Conservation (phyloP, 2,329 filamentous ascomycete species). For the Phoma sp. region DNA sequence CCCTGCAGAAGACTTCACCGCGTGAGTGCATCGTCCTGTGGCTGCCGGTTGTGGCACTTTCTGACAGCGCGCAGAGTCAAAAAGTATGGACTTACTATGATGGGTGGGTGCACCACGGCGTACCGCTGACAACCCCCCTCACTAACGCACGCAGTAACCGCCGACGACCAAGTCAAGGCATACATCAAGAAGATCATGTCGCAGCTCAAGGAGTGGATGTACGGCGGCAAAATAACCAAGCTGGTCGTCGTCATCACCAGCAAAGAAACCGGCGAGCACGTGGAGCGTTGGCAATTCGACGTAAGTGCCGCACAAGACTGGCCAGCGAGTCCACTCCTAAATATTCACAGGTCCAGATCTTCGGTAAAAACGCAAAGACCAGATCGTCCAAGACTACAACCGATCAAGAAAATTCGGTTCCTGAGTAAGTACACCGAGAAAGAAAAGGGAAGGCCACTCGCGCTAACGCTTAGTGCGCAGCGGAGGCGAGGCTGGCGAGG, state of each 20-base stretch:
- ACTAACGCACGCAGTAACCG: constrained; percentile 67
- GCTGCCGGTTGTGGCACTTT: neutral
- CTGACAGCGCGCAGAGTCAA: constrained; percentile 69
- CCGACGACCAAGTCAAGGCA: constrained; percentile 97
- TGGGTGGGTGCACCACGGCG: constrained; percentile 60
- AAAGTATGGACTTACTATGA: constrained; percentile 99
- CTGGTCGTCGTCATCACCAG: constrained; percentile 95
- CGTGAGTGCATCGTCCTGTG: constrained; percentile 61
- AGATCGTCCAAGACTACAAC: constrained; percentile 57
- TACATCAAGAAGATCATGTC: constrained; percentile 99
- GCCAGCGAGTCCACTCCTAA: constrained; percentile 42
- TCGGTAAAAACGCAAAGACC: constrained; percentile 59
- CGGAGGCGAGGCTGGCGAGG: constrained; percentile 33
- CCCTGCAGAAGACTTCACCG: constrained; percentile 94
- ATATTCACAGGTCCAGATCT: constrained; percentile 61
- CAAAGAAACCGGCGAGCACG: constrained; percentile 95
- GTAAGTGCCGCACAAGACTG: constrained; percentile 55
- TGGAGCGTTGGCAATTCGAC: constrained; percentile 98
- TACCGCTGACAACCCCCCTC: neutral
- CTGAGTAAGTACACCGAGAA: constrained; percentile 55
- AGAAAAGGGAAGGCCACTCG: neutral
- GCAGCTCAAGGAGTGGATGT: constrained; percentile 97
- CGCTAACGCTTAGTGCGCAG: constrained; percentile 33
- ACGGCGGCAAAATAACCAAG: constrained; percentile 94
- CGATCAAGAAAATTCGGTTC: constrained; percentile 74